A percentile compares a stretch with the other conserved stretches of the same genome.
phyloP scores from a whole-genome alignment of 768 basidiomycete genomes.

The Xerocomus brunneocitrinus region DNA sequence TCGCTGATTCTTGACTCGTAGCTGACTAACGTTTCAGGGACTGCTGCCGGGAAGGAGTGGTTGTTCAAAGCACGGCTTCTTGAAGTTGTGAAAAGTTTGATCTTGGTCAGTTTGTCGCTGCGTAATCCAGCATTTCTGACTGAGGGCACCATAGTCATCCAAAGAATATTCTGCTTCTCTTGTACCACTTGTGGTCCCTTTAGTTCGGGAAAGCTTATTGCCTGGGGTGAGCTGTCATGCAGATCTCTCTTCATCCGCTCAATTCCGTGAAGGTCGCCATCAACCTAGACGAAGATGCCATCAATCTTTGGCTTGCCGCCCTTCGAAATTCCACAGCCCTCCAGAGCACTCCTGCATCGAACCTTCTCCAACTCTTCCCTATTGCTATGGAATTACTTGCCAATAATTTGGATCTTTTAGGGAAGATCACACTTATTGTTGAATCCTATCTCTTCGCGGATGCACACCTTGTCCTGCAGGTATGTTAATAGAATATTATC shows the following conservation, averaged over 20 bases:
- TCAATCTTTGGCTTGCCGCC: conserved; percentile 70
- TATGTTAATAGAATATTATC: conserved; percentile 26
- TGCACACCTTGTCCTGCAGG: conserved; percentile 57
- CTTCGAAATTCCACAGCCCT: conserved; percentile 61
- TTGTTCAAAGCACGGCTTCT: conserved; percentile 69
- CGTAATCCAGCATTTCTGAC: not conserved
- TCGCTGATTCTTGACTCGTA: not conserved
- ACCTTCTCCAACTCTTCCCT: conserved; percentile 64
- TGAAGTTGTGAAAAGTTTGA: conserved; percentile 62
- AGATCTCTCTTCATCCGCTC: not conserved
- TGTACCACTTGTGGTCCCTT: conserved; percentile 51
- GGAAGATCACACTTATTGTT: conserved; percentile 58
- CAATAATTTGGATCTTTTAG: conserved; percentile 70
- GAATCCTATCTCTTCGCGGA: conserved; percentile 82
- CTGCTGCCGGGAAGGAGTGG: conserved; percentile 60
- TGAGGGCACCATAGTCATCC: conserved; percentile 48
- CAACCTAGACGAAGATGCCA: conserved; percentile 73
- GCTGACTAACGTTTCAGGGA: conserved; percentile 46
- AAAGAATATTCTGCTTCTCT: conserved; percentile 57
- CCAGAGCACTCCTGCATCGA: conserved; percentile 43
- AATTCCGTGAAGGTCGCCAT: conserved; percentile 46
- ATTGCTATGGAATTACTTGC: conserved; percentile 54
- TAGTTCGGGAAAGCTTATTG: conserved; percentile 61
- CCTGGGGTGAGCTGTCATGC: conserved; percentile 41
- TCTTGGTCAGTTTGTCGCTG: conserved; percentile 46